Base-by-base conservation (phyloP, 805 yeast species). In the Yamadazyma laniorum region DNA sequence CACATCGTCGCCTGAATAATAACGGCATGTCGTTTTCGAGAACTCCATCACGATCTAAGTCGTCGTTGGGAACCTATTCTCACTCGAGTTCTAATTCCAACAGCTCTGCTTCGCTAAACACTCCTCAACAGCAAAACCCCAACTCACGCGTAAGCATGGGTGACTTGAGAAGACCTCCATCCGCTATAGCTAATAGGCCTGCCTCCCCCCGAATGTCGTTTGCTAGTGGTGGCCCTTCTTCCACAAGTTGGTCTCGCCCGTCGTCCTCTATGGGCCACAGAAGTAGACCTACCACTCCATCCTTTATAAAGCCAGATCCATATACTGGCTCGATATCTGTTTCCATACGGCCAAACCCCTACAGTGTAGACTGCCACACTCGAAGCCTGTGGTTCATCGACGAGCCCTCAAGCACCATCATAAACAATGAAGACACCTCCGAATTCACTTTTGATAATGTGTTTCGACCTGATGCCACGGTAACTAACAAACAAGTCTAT, bases 261-360 rank as follows among this genome's bases (percentile, higher is more conserved):
- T 25, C 35, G 2, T 37, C 41, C 8, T 28, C 42, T 9, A 21
- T 28, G 29, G 30, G 41, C 54, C 62, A 67, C 8, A 42, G 47
- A n/a, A 27, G 39, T 37, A 50, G 73, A 34, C 72, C 73, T 1
- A 47, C 59, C 6, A 68, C 74, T 1, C 73, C 74, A 11, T 53
- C 61, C 1, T 54, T 52, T 25, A 23, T 43, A 5, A 47, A 39
- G 34, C 50, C 49, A 8, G 73, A 67, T 33, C 72, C 72, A 0
- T 85, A 82, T 51, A 71, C 78, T 3, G 95, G 95, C 1, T 71
- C 82, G 12, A 87, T 88, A 45, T 74, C 77, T 1, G 96, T 88
- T 1, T 75, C 89, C 0, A 75, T 88, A 9, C 67, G 96, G 44
- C 88, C 90, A 13, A 80, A 82, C 47, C 96, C 96, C 0, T 55